Percentiles rank a stretch among this genome's conserved stretches.
These are phyloP conservation scores for Sanguinoderma infundibulare DNA, from an alignment of 1,284 basidiomycete species.

Conservation along the genomic window DNA sequence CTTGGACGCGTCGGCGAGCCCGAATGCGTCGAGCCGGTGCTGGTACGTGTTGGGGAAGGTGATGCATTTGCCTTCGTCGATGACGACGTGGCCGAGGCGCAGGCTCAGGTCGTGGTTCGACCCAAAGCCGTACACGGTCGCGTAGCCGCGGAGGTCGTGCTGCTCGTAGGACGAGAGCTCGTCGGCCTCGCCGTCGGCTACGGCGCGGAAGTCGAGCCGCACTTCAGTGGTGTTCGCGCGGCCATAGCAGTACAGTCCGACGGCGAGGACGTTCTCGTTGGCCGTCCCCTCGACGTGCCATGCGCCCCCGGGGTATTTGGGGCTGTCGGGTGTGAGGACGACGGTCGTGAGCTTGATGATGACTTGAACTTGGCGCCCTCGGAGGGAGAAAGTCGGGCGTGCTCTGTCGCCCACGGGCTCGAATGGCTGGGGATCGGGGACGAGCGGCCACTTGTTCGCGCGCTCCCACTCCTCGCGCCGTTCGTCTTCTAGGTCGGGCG, in stretches of 20 bases:
- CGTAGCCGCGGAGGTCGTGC: slow-evolving; percentile 1
- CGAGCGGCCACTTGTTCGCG: slow-evolving; percentile 5
- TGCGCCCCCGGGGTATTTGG: too few relatives aligned
- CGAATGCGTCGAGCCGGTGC: slow-evolving; percentile 28
- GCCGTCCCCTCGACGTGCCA: too few relatives aligned
- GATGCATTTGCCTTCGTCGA: neutral
- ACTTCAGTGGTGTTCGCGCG: too few relatives aligned
- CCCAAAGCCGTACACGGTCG: neutral
- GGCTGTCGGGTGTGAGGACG: neutral
- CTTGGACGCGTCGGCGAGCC: slow-evolving; percentile 27
- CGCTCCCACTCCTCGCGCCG: too few relatives aligned
- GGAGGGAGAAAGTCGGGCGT: neutral
- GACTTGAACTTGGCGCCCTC: slow-evolving; percentile 11
- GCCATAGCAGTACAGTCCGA: too few relatives aligned
- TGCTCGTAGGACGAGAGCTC: slow-evolving; percentile 1
- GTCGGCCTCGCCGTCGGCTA: too few relatives aligned
- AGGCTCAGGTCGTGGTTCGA: neutral
- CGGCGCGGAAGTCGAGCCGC: too few relatives aligned
- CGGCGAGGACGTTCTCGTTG: too few relatives aligned
- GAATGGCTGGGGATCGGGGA: slow-evolving; percentile 3
- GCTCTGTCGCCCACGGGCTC: neutral
- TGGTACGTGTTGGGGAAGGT: slow-evolving; percentile 1
- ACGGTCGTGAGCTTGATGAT: neutral
- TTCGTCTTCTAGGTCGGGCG: neutral
- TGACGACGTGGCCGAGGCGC: neutral